Conservation (phyloP, 129 eudicot species). For the Lonicera japonica region DNA sequence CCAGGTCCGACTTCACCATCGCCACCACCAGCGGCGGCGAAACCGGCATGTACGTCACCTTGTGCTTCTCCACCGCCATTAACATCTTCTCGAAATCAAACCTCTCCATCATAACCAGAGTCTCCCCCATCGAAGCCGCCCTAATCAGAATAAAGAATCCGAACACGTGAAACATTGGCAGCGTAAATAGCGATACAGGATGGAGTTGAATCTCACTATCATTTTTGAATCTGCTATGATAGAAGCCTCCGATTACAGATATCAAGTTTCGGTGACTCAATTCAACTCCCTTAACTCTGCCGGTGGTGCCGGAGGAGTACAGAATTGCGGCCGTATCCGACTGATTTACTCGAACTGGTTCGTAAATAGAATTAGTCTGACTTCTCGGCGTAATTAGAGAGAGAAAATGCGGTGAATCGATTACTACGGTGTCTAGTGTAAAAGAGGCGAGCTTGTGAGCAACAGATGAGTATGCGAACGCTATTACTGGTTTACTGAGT, state of each 20-base stretch:
- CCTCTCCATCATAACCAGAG: constrained; percentile 58
- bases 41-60: constrained; percentile 75
- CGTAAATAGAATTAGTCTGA: not conserved
- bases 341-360: constrained; percentile 25
- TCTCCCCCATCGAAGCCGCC: constrained; percentile 57
- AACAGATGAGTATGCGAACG: constrained; percentile 43
- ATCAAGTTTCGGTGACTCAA: constrained; percentile 75
- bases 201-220: constrained; percentile 3
- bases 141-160: constrained; percentile 78
- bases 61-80: constrained; percentile 70
- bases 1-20: constrained; percentile 68
- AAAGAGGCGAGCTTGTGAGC: constrained; percentile 33
- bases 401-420: constrained; percentile 56
- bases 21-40: constrained; percentile 95
- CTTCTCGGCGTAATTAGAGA: constrained; percentile 17
- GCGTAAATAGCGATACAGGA: constrained; percentile 50
- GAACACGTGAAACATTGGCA: constrained; percentile 87
- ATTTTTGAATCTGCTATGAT: constrained; percentile 13
- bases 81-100: constrained; percentile 76
- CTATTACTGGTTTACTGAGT: constrained; percentile 45
- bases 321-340: constrained; percentile 67
- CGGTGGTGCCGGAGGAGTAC: constrained; percentile 92
- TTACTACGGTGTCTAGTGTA: constrained; percentile 21
- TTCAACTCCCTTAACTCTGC: constrained; percentile 79
- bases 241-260: constrained; percentile 25